Conservation (phyloP, 2,329 filamentous ascomycete genomes). For the Canariomyces notabilis region DNA sequence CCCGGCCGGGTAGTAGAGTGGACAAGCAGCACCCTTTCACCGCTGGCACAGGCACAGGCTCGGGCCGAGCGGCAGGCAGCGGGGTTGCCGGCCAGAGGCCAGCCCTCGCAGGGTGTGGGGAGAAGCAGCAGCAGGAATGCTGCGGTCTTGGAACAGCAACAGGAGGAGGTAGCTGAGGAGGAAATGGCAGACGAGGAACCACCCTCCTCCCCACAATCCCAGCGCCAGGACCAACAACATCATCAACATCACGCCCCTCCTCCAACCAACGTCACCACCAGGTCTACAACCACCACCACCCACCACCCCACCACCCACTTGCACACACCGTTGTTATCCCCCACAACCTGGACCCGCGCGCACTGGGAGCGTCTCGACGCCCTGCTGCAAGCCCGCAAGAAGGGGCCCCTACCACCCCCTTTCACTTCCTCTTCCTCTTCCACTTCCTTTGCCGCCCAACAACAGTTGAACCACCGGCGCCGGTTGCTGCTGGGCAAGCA, state of each 20-base stretch:
- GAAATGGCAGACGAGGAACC: conserved; percentile 1
- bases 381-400: conserved; percentile 47
- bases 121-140: background rate
- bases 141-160: no score
- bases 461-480: conserved; percentile 26
- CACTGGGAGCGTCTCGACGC: conserved; percentile 53
- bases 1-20: conserved; percentile 57
- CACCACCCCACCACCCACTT: conserved; percentile 1
- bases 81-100: conserved; percentile 1
- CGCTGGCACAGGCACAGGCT: conserved; percentile 37
- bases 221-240: no score
- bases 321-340: conserved; percentile 7
- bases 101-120: background rate
- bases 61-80: conserved; percentile 19
- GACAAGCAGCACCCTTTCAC: conserved; percentile 45
- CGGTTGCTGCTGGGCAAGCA: conserved; percentile 42
- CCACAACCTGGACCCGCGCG: conserved; percentile 39
- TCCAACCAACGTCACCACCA: background rate
- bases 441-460: conserved; percentile 18
- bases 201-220: background rate
- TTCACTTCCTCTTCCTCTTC: background rate
- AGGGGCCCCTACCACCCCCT: conserved; percentile 32
- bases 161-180: conserved; percentile 14
- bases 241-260: background rate
- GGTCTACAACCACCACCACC: background rate